Evolutionary conservation across 2,329 filamentous ascomycete genomes (phyloP), one percentile per base, ranked within the genome.

Genomic region (Neofusicoccum kwambonambiense): DNA sequence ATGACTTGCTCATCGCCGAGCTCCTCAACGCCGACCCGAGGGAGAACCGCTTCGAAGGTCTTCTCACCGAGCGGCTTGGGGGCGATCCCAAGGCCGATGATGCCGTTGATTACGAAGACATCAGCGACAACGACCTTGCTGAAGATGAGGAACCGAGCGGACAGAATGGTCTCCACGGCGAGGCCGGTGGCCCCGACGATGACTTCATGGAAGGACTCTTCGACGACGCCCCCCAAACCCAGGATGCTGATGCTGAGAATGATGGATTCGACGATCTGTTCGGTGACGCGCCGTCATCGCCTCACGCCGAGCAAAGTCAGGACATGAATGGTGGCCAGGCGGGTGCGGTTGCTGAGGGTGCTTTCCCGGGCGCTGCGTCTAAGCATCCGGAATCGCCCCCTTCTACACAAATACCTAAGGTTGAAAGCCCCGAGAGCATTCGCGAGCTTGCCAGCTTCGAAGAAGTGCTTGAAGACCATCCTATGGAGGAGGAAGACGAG

Each of bases 81-180:
- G 70, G 75, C 61, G 84, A 83, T 19, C 90, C 92, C 76, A 99
- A 99, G 78, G 94, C 93, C 63, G 93, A 93, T 66, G 91, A 98
- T 78, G 95, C 95, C 45, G 81, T 95, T 67, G 95, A 99, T 74
- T 99, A 85, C 71, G 92, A 91, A 74, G 92, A 97, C 73, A 93
- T 98, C 67, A 90, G 90, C 69, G 94, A 98, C 75, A 93, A 96
- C 74, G 93, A 97, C 68, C 84, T 97, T 7, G 90, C 92, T 11
- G 92, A 95, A 6, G 92, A 91, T 66, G 85, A 88, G 65, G 69
- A 67, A 37, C 57, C 47, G 49, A 69, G n/a, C 68, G 66, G 22
- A 22, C 65, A 62, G 35, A 71, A 68, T 44, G 70, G 69, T 11
- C 68, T 67, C 50, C 70, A 69, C 37, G 69, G 65, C 35, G 65